These are phyloP conservation scores for Stromatinia cepivora DNA, from an alignment of 2,329 filamentous ascomycete species.

Conservation along the genomic window DNA sequence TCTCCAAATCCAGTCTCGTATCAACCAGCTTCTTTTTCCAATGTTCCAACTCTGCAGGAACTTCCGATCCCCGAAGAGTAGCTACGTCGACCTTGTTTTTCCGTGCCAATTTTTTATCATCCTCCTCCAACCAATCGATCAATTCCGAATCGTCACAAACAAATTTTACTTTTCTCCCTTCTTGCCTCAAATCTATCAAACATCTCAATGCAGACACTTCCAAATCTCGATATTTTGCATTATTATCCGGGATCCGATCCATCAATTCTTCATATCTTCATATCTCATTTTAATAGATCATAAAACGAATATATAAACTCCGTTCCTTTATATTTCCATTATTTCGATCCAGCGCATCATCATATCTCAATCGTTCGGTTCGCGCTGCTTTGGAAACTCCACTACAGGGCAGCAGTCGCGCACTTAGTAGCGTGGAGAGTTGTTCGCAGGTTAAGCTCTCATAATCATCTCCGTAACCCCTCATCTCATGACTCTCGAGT, in stretches of 20 bases:
- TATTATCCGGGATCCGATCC: too few relatives aligned
- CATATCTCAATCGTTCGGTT: neutral
- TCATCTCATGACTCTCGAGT: slow-evolving; percentile 6
- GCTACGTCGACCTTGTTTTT: neutral
- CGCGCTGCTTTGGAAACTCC: neutral
- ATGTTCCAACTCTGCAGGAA: neutral
- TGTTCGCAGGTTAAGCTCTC: neutral
- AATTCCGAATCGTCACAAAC: neutral
- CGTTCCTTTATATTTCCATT: neutral
- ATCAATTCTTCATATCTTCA: neutral
- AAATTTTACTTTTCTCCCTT: neutral
- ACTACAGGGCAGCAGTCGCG: neutral
- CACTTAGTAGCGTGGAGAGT: neutral
- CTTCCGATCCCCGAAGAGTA: neutral
- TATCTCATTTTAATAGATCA: neutral
- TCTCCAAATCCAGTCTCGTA: neutral
- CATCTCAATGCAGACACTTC: neutral
- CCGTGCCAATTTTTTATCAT: neutral
- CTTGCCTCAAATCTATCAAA: neutral
- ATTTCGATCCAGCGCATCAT: neutral
- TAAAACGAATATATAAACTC: neutral
- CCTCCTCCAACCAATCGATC: neutral
- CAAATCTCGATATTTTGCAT: too few relatives aligned
- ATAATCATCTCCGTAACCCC: neutral
- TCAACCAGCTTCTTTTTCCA: neutral